These are phyloP conservation scores for Cyclocybe cylindracea DNA, from an alignment of 768 basidiomycete species.

Conservation along the genomic window DNA sequence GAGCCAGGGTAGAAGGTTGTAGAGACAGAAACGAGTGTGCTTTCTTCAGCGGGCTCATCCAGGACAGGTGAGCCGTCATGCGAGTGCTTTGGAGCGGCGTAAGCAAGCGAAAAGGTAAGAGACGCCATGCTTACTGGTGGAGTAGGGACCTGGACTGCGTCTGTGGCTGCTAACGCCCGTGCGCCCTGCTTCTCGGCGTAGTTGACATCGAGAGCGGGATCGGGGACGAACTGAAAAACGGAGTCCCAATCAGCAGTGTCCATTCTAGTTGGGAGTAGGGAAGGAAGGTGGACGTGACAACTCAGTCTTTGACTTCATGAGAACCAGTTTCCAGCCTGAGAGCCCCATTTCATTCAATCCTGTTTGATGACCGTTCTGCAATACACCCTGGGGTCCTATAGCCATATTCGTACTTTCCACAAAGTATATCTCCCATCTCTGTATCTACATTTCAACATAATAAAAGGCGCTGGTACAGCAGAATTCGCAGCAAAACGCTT, in stretches of 20 bases:
- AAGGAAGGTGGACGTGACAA: slow-evolving; percentile 7
- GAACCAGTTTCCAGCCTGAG: not conserved
- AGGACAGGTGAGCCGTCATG: slow-evolving; percentile 44
- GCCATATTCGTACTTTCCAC: slow-evolving; percentile 1
- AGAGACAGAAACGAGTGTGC: slow-evolving; percentile 68
- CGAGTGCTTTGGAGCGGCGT: slow-evolving; percentile 35
- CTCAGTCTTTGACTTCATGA: not conserved
- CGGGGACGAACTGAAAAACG: slow-evolving; percentile 60
- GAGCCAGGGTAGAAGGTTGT: slow-evolving; percentile 81
- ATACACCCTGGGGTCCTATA: not conserved
- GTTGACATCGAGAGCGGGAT: slow-evolving; percentile 40
- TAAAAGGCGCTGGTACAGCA: too few species aligned
- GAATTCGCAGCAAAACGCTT: too few species aligned
- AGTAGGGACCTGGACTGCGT: slow-evolving; percentile 54
- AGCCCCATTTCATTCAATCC: not conserved
- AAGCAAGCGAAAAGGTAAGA: not conserved
- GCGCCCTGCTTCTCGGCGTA: slow-evolving; percentile 37
- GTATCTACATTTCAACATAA: not conserved
- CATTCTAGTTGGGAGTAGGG: slow-evolving; percentile 23
- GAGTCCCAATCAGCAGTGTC: slow-evolving; percentile 56
- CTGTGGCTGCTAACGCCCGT: slow-evolving; percentile 17
- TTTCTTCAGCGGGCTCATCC: slow-evolving; percentile 35
- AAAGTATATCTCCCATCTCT: slow-evolving; percentile 4
- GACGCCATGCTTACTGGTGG: slow-evolving; percentile 51
- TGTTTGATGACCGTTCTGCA: not conserved